Evolutionary conservation across 345 rosid species (phyloP).

Genomic region (Populus tremula): DNA sequence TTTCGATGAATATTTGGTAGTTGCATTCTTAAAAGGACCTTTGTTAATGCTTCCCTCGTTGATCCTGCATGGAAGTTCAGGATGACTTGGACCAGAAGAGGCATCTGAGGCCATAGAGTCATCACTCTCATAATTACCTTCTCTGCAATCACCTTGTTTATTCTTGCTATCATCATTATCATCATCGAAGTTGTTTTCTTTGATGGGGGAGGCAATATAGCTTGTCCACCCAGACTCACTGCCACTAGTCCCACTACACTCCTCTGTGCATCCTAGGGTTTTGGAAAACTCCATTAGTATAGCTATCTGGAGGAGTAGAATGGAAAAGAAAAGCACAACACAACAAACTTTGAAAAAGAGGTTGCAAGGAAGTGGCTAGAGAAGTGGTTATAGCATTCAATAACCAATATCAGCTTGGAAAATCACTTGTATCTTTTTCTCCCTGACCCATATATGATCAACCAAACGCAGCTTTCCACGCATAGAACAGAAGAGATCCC

Average conservation of each 20-base stretch:
- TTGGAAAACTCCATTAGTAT: conserved; percentile 49
- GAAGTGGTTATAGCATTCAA: conserved; percentile 4
- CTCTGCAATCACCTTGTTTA: conserved; percentile 11
- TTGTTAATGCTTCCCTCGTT: conserved; percentile 8
- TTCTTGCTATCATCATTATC: conserved; percentile 16
- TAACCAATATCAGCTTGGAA: background rate
- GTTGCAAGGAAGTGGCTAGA: background rate
- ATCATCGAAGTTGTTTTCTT: conserved; percentile 26
- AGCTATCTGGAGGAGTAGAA: conserved; percentile 10
- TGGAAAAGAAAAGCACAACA: conserved; percentile 17
- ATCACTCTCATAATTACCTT: conserved; percentile 40
- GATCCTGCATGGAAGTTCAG: conserved; percentile 25
- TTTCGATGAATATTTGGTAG: conserved; percentile 22
- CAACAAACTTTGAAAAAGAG: conserved; percentile 16
- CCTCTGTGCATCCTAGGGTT: conserved; percentile 37
- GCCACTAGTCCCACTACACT: conserved; percentile 30
- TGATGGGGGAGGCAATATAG: conserved; percentile 50
- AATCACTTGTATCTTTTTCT: conserved; percentile 11
- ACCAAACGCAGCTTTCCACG: conserved; percentile 12
- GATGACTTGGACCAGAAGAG: conserved; percentile 60
- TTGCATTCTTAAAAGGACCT: conserved; percentile 29
- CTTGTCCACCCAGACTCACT: conserved; percentile 68
- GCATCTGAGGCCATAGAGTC: conserved; percentile 80
- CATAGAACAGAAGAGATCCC: conserved; percentile 14
- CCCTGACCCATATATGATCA: background rate